Evolutionary conservation across 805 yeast genomes (phyloP).

Genomic region (Candida jianshihensis): DNA sequence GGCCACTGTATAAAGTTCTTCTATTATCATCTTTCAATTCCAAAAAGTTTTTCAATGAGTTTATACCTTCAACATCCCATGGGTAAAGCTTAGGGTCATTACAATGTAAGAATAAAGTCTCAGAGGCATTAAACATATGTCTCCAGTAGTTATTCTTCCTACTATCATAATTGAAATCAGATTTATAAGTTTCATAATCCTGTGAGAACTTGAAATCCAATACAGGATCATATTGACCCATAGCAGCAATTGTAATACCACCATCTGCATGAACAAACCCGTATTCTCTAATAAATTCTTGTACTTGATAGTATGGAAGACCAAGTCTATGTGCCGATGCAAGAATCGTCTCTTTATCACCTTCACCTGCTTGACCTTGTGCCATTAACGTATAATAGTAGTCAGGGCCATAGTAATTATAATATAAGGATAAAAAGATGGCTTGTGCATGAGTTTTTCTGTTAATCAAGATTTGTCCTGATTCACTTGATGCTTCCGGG

Average conservation of each 20-base stretch:
- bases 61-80: constrained; percentile 22
- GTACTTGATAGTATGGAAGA: constrained; percentile 47
- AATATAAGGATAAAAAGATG: constrained; percentile 53
- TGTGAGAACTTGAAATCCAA: constrained; percentile 27
- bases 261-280: constrained; percentile 30
- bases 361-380: constrained; percentile 68
- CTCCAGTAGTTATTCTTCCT: constrained; percentile 14
- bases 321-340: constrained; percentile 55
- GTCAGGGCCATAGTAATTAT: constrained; percentile 56
- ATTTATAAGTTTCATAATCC: constrained; percentile 11
- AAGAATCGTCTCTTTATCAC: constrained; percentile 72
- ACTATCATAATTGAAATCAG: constrained; percentile 11
- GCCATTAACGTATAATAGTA: constrained; percentile 53
- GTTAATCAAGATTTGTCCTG: constrained; percentile 58
- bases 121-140: constrained; percentile 16
- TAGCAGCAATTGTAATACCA: constrained; percentile 40
- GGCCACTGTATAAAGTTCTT: constrained; percentile 17
- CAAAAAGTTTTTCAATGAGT: constrained; percentile 18
- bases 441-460: constrained; percentile 52
- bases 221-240: constrained; percentile 50
- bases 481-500: constrained; percentile 64
- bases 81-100: constrained; percentile 24
- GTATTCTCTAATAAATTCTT: constrained; percentile 46
- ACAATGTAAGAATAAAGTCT: constrained; percentile 22
- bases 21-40: constrained; percentile 13